phyloP scores from a whole-genome alignment of 306 rosid genomes.

The Cajanus cajan region DNA sequence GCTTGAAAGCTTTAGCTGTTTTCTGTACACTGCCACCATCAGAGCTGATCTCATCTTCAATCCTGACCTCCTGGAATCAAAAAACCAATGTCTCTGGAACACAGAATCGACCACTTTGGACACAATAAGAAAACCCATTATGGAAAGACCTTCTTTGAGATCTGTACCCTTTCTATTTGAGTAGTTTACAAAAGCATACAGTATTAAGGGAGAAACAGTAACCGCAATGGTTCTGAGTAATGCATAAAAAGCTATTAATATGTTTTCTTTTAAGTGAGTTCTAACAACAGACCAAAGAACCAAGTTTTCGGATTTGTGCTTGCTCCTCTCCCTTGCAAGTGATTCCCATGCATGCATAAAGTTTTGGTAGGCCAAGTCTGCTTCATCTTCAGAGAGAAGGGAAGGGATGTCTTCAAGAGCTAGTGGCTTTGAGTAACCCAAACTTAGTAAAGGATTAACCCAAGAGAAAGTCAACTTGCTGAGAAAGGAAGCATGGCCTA shows the following conservation, averaged over 20 bases:
- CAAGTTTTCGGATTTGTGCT: slow-evolving; percentile 38
- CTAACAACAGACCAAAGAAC: slow-evolving; percentile 48
- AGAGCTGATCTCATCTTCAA: slow-evolving; percentile 78
- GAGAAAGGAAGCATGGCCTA: slow-evolving; percentile 36
- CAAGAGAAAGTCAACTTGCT: slow-evolving; percentile 65
- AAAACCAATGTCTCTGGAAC: slow-evolving; percentile 68
- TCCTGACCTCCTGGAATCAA: slow-evolving; percentile 62
- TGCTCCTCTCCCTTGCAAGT: slow-evolving; percentile 35
- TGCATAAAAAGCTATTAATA: slow-evolving; percentile 46
- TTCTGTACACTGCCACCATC: slow-evolving; percentile 74
- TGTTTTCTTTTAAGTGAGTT: slow-evolving; percentile 57
- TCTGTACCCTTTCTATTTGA: slow-evolving; percentile 35
- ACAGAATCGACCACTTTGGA: slow-evolving; percentile 58
- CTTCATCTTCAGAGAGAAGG: slow-evolving; percentile 65
- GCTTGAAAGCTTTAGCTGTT: slow-evolving; percentile 70
- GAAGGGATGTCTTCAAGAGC: slow-evolving; percentile 61
- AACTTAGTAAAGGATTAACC: slow-evolving; percentile 55
- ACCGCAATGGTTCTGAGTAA: slow-evolving; percentile 49
- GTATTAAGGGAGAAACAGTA: slow-evolving; percentile 58
- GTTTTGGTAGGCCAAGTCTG: slow-evolving; percentile 42
- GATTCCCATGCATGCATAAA: slow-evolving; percentile 57
- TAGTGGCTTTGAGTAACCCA: slow-evolving; percentile 60
- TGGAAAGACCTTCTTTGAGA: slow-evolving; percentile 45
- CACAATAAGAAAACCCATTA: slow-evolving; percentile 50
- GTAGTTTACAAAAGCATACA: slow-evolving; percentile 67